These are phyloP conservation scores for Nicotiana benthamiana DNA, from an alignment of 257 asterid genomes.

Conservation along the genomic window DNA sequence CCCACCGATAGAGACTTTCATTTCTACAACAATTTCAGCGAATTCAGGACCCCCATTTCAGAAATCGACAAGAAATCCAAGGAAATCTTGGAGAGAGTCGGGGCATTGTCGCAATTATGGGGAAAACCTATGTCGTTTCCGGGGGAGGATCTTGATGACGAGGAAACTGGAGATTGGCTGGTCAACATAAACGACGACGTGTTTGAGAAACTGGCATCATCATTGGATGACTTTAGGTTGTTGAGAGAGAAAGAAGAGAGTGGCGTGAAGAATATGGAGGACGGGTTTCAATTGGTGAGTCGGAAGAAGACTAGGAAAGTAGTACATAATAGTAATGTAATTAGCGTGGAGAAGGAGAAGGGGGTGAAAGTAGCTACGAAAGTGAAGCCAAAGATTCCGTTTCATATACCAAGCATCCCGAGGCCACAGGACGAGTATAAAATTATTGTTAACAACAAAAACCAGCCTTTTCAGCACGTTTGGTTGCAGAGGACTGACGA, in stretches of 20 bases:
- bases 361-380: conserved; percentile 60
- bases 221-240: conserved; percentile 59
- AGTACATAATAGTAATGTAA: neutral
- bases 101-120: conserved; percentile 46
- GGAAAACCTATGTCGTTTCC: conserved; percentile 48
- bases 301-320: conserved; percentile 62
- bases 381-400: conserved; percentile 71
- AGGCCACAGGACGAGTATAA: conserved; percentile 82
- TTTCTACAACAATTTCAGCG: conserved; percentile 72
- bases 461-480: conserved; percentile 84
- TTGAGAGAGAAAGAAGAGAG: conserved; percentile 49
- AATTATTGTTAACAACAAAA: conserved; percentile 67
- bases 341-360: conserved; percentile 22
- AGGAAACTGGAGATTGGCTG: conserved; percentile 51
- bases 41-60: conserved; percentile 54
- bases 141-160: conserved; percentile 49
- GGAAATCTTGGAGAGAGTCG: conserved; percentile 35
- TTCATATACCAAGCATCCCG: conserved; percentile 62
- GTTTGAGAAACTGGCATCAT: conserved; percentile 57
- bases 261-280: conserved; percentile 36
- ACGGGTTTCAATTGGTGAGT: conserved; percentile 59
- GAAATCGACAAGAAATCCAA: conserved; percentile 47
- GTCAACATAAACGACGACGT: conserved; percentile 64
- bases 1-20: conserved; percentile 72
- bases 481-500: conserved; percentile 83